Base-by-base conservation (phyloP, 768 basidiomycete species). In the Cubamyces sp. region DNA sequence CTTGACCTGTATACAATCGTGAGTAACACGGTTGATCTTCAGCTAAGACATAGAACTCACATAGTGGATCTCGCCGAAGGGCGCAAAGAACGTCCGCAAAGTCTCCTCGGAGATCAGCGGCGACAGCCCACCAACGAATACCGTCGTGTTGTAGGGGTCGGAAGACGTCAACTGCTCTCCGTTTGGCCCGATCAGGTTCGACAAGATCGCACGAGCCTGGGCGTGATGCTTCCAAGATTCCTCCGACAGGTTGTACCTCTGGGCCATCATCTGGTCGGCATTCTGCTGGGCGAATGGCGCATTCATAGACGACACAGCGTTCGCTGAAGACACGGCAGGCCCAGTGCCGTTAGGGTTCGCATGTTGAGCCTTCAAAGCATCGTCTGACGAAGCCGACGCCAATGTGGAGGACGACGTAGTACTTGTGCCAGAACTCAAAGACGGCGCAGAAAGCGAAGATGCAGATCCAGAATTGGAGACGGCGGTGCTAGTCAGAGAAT, bases 111-210 rank as follows among this genome's bases (percentile, higher is more conserved):
- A 87, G 46, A 97, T 95, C 61, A 94, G 75, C 18, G 92, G 92
- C 11, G 91, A 92, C 54, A 96, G 72, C 0, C 94, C 95, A 25
- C 95, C 95, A 19, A 97, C 95, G 65, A 97, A 97, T 5, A 94
- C 94, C 1, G 95, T 97, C 15, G 94, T 96, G 70, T 96, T 97
- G 70, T 94, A 94, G n/a, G 94, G 94, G 69, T 96, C 94, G 21
- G 89, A 92, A 23, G 90, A 91, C 28, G 91, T 92, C 64, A 94
- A 78, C 73, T 92, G 87, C 76, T 93, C 89, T 59, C 91, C 92
- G 64, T 93, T 92, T 0, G 90, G 91, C 21, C 92, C 92, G 43
- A 94, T 91, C 19, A 93, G 76, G 68, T 91, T 92, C 12, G 90
- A 88, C 59, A 94, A 75, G 59, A 93, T 91, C 1, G 91, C 90